Evolutionary conservation across 805 yeast genomes (phyloP).

Genomic region (Saccharomyces eubayanus): DNA sequence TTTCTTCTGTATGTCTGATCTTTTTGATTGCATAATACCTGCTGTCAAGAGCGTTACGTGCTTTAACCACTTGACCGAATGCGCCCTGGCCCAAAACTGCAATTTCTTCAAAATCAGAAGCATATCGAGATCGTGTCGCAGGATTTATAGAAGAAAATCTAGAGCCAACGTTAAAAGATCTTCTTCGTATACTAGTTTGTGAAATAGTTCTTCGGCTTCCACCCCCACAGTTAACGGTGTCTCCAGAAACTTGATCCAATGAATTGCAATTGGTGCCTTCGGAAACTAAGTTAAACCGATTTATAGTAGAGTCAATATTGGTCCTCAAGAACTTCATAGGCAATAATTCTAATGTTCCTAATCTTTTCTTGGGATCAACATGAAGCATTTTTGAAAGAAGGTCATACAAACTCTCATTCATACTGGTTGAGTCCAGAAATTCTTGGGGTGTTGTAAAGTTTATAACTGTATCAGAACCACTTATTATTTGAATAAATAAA

Average conservation of each 20-base stretch:
- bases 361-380: constrained; percentile 57
- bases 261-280: constrained; percentile 5
- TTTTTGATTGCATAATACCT: constrained; percentile 91
- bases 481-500: constrained; percentile 54
- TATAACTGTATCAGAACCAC: constrained; percentile 49
- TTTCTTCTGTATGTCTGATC: constrained; percentile 72
- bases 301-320: constrained; percentile 39
- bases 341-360: constrained; percentile 75
- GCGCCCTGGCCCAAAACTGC: constrained; percentile 91
- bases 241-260: background rate
- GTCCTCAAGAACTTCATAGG: constrained; percentile 78
- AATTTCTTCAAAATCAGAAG: constrained; percentile 90
- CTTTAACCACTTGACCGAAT: constrained; percentile 97
- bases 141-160: constrained; percentile 29
- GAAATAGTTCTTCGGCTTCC: constrained; percentile 17
- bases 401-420: constrained; percentile 55
- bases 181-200: constrained; percentile 27
- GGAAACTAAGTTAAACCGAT: constrained; percentile 21
- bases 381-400: constrained; percentile 61
- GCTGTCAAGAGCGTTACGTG: constrained; percentile 87
- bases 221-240: constrained; percentile 3
- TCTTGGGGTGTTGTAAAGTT: constrained; percentile 54
- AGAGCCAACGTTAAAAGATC: constrained; percentile 37
- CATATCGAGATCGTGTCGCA: constrained; percentile 56
- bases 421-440: constrained; percentile 41